Percentiles rank a stretch among this genome's conserved stretches.
Evolutionary conservation across 768 basidiomycete genomes (phyloP).

Genomic region (Xerocomellus intermedius): DNA sequence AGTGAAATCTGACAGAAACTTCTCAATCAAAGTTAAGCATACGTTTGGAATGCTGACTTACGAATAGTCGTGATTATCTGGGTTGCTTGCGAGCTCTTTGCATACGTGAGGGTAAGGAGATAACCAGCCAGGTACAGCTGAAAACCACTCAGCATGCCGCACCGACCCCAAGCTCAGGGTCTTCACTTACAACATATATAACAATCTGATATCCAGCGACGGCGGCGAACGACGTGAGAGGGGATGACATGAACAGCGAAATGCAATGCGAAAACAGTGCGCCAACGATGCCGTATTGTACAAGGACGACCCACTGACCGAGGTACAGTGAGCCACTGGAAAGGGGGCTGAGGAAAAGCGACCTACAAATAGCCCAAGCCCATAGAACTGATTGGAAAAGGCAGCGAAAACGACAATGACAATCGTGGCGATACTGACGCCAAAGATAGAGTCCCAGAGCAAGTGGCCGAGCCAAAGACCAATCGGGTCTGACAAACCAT

Average conservation of each 20-base stretch:
- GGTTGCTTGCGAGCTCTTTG: conserved; percentile 53
- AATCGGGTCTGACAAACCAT: conserved; percentile 66
- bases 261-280: conserved; percentile 69
- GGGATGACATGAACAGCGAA: conserved; percentile 58
- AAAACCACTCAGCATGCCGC: not conserved
- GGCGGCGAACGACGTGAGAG: conserved; percentile 70
- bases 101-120: conserved; percentile 72
- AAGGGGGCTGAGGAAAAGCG: not conserved
- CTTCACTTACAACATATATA: conserved; percentile 60
- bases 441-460: conserved; percentile 65
- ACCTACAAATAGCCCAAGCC: conserved; percentile 62
- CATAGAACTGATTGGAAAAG: conserved; percentile 61
- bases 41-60: conserved; percentile 21
- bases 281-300: conserved; percentile 67
- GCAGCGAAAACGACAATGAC: conserved; percentile 61
- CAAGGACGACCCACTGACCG: conserved; percentile 64
- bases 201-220: conserved; percentile 73
- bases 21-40: not conserved
- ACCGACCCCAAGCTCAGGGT: not conserved
- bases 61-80: conserved; percentile 60
- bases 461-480: conserved; percentile 81
- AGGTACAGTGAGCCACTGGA: not conserved
- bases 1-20: conserved; percentile 50
- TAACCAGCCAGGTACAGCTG: conserved; percentile 68
- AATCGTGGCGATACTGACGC: conserved; percentile 58